Percentiles rank a stretch among this genome's conserved stretches.
These are phyloP conservation scores for Lasiodiplodia gonubiensis DNA, from an alignment of 2,329 filamentous ascomycete genomes.

Conservation along the genomic window DNA sequence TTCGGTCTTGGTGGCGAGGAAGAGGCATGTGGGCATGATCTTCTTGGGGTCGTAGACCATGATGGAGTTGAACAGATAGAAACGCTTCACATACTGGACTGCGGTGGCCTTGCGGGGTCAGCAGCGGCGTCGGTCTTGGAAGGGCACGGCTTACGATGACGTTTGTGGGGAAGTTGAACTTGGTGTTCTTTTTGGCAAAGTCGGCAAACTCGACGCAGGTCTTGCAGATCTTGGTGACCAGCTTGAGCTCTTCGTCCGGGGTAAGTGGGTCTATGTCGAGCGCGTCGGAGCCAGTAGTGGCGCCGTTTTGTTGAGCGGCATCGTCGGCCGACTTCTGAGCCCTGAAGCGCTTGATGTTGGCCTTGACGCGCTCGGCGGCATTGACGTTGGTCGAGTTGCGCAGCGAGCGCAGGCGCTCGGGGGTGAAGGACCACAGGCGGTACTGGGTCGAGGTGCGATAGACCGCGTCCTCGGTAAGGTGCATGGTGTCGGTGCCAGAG, in stretches of 20 bases:
- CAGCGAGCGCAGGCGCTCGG: conserved; percentile 70
- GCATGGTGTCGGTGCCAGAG: conserved; percentile 36
- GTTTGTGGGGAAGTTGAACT: conserved; percentile 23
- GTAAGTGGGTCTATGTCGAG: conserved; percentile 74
- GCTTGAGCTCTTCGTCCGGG: conserved; percentile 77
- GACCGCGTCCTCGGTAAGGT: conserved; percentile 83
- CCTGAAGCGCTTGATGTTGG: conserved; percentile 58
- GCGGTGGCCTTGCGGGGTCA: conserved; percentile 68
- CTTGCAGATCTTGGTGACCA: conserved; percentile 80
- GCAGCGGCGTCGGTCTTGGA: conserved; percentile 36
- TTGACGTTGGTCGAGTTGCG: conserved; percentile 80
- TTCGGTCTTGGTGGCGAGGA: conserved; percentile 92
- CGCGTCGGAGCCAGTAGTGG: conserved; percentile 49
- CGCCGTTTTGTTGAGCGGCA: conserved; percentile 35
- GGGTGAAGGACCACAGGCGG: conserved; percentile 89
- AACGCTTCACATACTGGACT: conserved; percentile 87
- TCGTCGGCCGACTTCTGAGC: conserved; percentile 48
- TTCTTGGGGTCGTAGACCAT: conserved; percentile 95
- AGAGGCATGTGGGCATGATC: conserved; percentile 87
- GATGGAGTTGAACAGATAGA: conserved; percentile 93
- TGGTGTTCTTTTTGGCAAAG: conserved; percentile 26
- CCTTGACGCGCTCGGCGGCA: conserved; percentile 71
- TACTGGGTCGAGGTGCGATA: conserved; percentile 92
- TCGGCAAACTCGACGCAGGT: conserved; percentile 57
- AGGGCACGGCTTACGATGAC: conserved; percentile 11